These are phyloP conservation scores for Teunomyces stri DNA, from an alignment of 805 yeast species.

Conservation along the genomic window DNA sequence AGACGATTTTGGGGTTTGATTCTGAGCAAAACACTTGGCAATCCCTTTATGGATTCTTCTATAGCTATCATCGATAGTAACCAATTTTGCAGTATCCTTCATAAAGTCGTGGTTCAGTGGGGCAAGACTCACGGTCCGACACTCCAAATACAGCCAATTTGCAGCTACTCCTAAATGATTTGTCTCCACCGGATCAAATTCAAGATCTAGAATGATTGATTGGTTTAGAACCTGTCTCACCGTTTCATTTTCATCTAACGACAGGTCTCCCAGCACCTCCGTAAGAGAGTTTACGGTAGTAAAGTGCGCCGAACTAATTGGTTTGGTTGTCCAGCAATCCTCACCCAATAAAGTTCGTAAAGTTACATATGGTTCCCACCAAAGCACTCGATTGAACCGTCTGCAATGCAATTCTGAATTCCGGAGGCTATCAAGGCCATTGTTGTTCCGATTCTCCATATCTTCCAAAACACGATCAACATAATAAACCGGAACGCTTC, in stretches of 20 bases:
- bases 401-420: constrained; percentile 2
- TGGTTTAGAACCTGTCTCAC: constrained; percentile 33
- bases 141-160: constrained; percentile 33
- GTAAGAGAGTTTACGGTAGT: constrained; percentile 46
- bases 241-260: constrained; percentile 29
- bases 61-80: constrained; percentile 33
- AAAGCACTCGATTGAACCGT: constrained; percentile 22
- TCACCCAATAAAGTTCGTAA: constrained; percentile 40
- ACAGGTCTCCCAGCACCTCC: constrained; percentile 49
- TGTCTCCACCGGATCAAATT: constrained; percentile 29
- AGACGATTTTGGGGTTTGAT: constrained; percentile 4
- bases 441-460: constrained; percentile 15
- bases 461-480: constrained; percentile 28
- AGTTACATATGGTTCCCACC: constrained; percentile 23
- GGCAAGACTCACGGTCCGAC: constrained; percentile 1
- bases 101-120: constrained; percentile 1
- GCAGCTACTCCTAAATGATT: constrained; percentile 29
- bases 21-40: constrained; percentile 1
- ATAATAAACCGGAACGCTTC: constrained; percentile 17
- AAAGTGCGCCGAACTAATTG: constrained; percentile 41
- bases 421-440: background rate
- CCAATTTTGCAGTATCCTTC: constrained; percentile 17
- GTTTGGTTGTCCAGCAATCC: constrained; percentile 54
- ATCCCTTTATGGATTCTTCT: constrained; percentile 28
- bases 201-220: constrained; percentile 38